Percentiles rank a stretch among this genome's conserved stretches.
These are phyloP conservation scores for Tremella mesenterica DNA, from an alignment of 768 basidiomycete genomes.

Conservation along the genomic window DNA sequence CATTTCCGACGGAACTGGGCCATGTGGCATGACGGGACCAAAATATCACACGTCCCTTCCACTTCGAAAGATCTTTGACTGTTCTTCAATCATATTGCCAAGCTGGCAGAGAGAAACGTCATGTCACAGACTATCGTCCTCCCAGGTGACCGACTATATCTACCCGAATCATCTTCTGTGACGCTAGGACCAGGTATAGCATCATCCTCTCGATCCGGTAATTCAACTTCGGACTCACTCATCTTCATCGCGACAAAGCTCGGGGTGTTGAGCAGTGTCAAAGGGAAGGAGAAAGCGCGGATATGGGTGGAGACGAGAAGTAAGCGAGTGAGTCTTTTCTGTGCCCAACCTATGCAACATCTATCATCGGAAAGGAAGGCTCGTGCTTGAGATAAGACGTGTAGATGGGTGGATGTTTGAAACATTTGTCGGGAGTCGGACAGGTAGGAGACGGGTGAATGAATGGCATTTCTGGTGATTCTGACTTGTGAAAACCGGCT, in stretches of 20 bases:
- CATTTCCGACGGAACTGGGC: no score
- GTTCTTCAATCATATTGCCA: no score
- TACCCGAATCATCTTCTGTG: slow-evolving; percentile 48
- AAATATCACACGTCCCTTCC: no score
- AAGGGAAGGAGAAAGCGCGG: slow-evolving; percentile 50
- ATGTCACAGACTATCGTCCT: slow-evolving; percentile 52
- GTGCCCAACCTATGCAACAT: neutral
- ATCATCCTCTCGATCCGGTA: slow-evolving; percentile 49
- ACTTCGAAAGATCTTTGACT: no score
- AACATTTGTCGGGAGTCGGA: no score
- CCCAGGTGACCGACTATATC: slow-evolving; percentile 67
- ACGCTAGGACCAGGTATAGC: slow-evolving; percentile 71
- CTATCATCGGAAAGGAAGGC: slow-evolving; percentile 2
- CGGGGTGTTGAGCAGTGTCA: slow-evolving; percentile 23
- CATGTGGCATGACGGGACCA: no score
- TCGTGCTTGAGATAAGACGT: neutral
- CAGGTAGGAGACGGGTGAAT: no score
- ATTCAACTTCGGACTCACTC: slow-evolving; percentile 15
- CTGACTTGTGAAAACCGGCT: neutral
- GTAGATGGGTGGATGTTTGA: no score
- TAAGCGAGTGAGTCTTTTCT: slow-evolving; percentile 58
- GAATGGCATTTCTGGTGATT: no score
- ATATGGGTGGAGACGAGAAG: slow-evolving; percentile 87
- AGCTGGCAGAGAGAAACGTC: no score
- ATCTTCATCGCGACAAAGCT: slow-evolving; percentile 42